Base-by-base conservation (phyloP, 352 stramenopile species). In the Hyaloperonospora arabidopsidis region DNA sequence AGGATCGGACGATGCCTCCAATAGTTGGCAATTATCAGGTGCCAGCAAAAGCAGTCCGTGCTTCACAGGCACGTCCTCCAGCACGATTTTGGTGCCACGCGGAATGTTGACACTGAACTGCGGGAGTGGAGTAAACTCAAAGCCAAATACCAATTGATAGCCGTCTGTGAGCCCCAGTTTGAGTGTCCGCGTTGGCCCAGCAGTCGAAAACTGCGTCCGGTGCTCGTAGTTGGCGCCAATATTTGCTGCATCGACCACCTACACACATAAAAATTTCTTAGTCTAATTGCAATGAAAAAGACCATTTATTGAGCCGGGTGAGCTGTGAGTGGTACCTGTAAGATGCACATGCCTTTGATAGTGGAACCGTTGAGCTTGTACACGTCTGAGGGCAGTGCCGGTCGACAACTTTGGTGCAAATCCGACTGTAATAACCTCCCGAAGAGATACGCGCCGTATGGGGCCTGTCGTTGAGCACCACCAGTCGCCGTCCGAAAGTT, bases 141-240 rank as follows among this genome's bases (percentile, higher is more conserved):
- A 90, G 22, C 73, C 83, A 44, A 74, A 91, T 0, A 79, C 72
- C 39, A 87, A 60, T 67, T 89, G 79, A 44, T 86, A 60, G 10
- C 80, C 83, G 52, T 93, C 80, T 12, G 80, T 93, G 32, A 93
- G 71, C 48, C 74, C 77, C n/a, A 93, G 48, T 47, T 93, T 93
- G 25, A 93, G 83, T 50, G 80, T 89, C 12, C 80, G 75, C 44
- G 77, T 74, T 5, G 74, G 63, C 19, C 76, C 76, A n/a, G 68
- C 71, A 38, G 52, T n/a, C 11, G 61, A 59, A 44, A 87, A 75
- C 38, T 93, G 76, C 4, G 73, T 87, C 32, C 80, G 71, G 44
- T 85, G 69, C 57, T 90, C 77, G 29, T 75, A 76, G 54, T 70
- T 88, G n/a, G 80, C 79, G 35, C 74, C 78, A 50, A 93, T 81